These are phyloP conservation scores for Daphne laureola DNA, from an alignment of 441 rosid species.

Conservation along the genomic window DNA sequence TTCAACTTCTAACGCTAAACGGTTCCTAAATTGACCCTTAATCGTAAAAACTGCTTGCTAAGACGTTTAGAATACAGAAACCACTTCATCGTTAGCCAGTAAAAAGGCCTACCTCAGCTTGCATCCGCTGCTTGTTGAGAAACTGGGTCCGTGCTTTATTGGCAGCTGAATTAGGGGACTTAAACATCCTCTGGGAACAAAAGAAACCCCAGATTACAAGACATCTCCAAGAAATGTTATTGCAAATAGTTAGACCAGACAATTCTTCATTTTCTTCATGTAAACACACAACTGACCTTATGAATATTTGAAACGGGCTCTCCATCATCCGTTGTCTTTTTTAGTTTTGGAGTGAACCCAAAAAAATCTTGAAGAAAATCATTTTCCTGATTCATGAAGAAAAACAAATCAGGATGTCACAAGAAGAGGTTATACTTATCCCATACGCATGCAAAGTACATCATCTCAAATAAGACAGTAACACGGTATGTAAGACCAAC, in stretches of 20 bases:
- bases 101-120: slow-evolving; percentile 37
- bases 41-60: no score
- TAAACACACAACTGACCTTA: slow-evolving; percentile 44
- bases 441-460: no score
- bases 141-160: slow-evolving; percentile 85
- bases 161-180: slow-evolving; percentile 61
- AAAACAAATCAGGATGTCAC: background rate
- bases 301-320: slow-evolving; percentile 37
- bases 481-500: slow-evolving; percentile 28
- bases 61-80: background rate
- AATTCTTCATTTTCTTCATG: background rate
- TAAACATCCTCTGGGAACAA: slow-evolving; percentile 51
- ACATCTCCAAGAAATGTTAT: background rate
- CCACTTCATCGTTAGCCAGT: slow-evolving; percentile 1
- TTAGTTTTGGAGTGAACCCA: slow-evolving; percentile 64
- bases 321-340: slow-evolving; percentile 28
- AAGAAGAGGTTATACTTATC: background rate
- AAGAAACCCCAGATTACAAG: background rate
- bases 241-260: slow-evolving; percentile 5
- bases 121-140: slow-evolving; percentile 77
- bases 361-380: slow-evolving; percentile 75
- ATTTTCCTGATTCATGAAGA: slow-evolving; percentile 54
- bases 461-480: no score
- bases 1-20: no score
- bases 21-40: no score